phyloP scores from a whole-genome alignment of 768 basidiomycete species.

The Lentinula raphanica region DNA sequence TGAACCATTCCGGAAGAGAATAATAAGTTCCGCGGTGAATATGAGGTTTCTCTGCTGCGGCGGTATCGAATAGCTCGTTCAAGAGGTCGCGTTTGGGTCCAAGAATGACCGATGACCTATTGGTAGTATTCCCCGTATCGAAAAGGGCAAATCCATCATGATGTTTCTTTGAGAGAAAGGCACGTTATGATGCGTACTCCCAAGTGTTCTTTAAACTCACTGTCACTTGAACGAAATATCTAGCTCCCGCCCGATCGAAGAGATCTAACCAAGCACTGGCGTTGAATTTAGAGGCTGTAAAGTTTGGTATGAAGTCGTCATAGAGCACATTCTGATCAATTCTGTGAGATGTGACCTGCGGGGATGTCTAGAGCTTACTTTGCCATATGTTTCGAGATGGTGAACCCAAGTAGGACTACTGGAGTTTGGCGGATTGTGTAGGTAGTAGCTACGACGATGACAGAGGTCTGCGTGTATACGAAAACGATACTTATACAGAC shows the following conservation, averaged over 20 bases:
- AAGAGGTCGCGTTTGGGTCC: constrained; percentile 49
- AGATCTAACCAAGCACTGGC: constrained; percentile 51
- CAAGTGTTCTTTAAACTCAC: constrained; percentile 22
- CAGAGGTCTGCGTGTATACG: not conserved
- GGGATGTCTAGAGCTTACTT: constrained; percentile 12
- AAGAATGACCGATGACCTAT: constrained; percentile 43
- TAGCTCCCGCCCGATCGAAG: constrained; percentile 52
- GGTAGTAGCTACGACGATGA: constrained; percentile 25
- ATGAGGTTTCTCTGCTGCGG: constrained; percentile 43
- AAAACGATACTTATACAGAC: not conserved
- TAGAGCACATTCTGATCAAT: constrained; percentile 37
- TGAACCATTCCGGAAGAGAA: constrained; percentile 56
- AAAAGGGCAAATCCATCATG: constrained; percentile 58
- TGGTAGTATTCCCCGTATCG: constrained; percentile 48
- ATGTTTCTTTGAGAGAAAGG: constrained; percentile 39
- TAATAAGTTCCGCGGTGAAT: constrained; percentile 56
- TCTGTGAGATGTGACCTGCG: not conserved
- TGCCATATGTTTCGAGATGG: constrained; percentile 46
- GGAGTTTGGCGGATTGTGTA: constrained; percentile 30
- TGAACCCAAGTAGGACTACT: constrained; percentile 41
- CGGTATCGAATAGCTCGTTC: constrained; percentile 43
- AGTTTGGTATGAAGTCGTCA: constrained; percentile 54
- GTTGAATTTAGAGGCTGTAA: constrained; percentile 48
- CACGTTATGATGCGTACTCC: not conserved
- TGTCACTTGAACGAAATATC: constrained; percentile 56